These are phyloP conservation scores for Alternaria rosae DNA, from an alignment of 2,329 filamentous ascomycete species.

Conservation along the genomic window DNA sequence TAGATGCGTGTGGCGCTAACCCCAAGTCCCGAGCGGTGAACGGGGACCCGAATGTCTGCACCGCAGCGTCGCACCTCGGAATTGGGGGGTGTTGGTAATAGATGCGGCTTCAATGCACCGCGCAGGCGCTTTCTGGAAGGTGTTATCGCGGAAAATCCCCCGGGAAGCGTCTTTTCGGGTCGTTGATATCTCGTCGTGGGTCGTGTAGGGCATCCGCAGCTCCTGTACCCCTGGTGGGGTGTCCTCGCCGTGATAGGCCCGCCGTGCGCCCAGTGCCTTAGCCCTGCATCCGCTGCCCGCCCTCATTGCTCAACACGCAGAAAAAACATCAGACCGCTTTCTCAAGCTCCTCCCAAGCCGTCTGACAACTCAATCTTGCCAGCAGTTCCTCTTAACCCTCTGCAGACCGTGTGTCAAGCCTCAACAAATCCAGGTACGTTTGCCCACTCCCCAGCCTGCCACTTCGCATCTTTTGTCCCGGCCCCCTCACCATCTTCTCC, in stretches of 20 bases:
- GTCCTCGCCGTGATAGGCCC: conserved; percentile 18
- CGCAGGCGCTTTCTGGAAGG: background rate
- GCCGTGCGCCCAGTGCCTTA: conserved; percentile 20
- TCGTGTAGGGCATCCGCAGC: conserved; percentile 12
- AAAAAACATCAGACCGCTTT: conserved; percentile 49
- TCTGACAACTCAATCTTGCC: conserved; percentile 29
- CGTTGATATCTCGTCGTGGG: conserved; percentile 4
- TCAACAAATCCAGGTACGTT: conserved; percentile 48
- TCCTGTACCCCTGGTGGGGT: conserved; percentile 20
- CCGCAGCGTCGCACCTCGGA: conserved; percentile 11
- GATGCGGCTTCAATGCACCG: background rate
- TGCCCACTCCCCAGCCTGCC: conserved; percentile 19
- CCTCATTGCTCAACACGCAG: conserved; percentile 41
- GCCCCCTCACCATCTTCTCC: conserved; percentile 29
- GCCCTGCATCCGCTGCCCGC: conserved; percentile 28
- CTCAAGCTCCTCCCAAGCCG: conserved; percentile 28
- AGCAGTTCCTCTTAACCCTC: conserved; percentile 20
- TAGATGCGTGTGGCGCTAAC: conserved; percentile 34
- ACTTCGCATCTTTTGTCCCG: conserved; percentile 24
- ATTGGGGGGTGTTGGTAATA: conserved; percentile 1
- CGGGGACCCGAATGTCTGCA: conserved; percentile 39
- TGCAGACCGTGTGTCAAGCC: conserved; percentile 20
- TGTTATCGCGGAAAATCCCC: conserved; percentile 4
- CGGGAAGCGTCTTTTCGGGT: conserved; percentile 2
- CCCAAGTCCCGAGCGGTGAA: conserved; percentile 40